Evolutionary conservation across 1,139 yeast genomes (phyloP), one percentile per base, ranked within the genome.

Genomic region (Nakaseomyces nivariensis): DNA sequence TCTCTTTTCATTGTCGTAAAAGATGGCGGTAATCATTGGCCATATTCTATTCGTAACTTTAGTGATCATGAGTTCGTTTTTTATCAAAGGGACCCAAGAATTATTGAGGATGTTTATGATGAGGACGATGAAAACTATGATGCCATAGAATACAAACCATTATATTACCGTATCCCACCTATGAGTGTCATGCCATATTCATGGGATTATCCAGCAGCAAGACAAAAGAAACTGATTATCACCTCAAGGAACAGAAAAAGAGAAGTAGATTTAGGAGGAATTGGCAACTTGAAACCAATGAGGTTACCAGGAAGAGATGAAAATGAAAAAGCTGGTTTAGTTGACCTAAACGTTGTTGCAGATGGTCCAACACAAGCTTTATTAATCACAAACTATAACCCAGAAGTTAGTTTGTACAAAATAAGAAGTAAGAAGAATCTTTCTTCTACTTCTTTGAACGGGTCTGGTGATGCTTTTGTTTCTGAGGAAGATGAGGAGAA

Each of bases 181-280:
- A 82, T 80, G 63, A 87, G 96, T 70, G 95, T 88, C 1, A 94
- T 94, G 98, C 97, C 97, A 0, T 94, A 92, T 66, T 89, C 98
- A 0, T 94, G 96, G 88, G 98, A 94, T 64, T 92, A 79, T 67
- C 98, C 98, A 0, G 88, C 95, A 50, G 97, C 96, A 0, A 72
- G 80, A 10, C 77, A 85, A 45, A 90, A 89, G 64, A 96, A 90
- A 61, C 69, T 94, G 36, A 75, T 88, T 3, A 70, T 94, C 31
- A 74, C 90, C 53, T 72, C 82, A 7, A 85, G 82, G 51, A 87
- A 87, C 1, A 74, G 83, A 41, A 92, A 86, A 62, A 74, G 97
- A 53, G 79, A 81, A 37, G 76, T 94, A 22, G 94, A 88, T 60
- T 68, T 94, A 47, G 94, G 95, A 0, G 98, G 92, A 64, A 89